These are phyloP conservation scores for Caloboletus firmus DNA, from an alignment of 1,284 basidiomycete genomes.

Conservation along the genomic window DNA sequence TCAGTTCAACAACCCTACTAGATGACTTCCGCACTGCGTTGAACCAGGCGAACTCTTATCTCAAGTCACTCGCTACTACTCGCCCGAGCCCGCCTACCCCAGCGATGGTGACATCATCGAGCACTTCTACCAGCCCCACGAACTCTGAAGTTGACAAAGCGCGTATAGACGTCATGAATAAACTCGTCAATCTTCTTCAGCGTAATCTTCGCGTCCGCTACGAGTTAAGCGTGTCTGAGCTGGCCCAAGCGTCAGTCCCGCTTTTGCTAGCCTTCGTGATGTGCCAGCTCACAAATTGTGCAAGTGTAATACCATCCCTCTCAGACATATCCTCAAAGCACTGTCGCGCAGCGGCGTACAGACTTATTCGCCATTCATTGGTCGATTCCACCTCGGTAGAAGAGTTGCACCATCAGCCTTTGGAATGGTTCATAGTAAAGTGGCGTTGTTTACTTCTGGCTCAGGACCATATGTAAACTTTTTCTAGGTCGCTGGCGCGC, in stretches of 20 bases:
- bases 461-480: conserved; percentile 13
- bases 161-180: conserved; percentile 63
- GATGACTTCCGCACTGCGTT: conserved; percentile 73
- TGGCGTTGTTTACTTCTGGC: conserved; percentile 30
- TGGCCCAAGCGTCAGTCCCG: conserved; percentile 66
- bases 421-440: conserved; percentile 92
- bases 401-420: conserved; percentile 53
- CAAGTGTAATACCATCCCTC: conserved; percentile 73
- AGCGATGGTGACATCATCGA: conserved; percentile 38
- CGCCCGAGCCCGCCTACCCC: conserved; percentile 49
- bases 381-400: conserved; percentile 70
- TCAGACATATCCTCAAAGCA: conserved; percentile 74
- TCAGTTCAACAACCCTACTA: conserved; percentile 24
- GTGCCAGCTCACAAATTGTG: conserved; percentile 11
- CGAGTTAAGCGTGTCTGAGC: conserved; percentile 68
- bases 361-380: conserved; percentile 81
- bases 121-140: conserved; percentile 34
- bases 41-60: conserved; percentile 55
- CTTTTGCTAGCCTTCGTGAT: not conserved
- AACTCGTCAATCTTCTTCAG: conserved; percentile 70
- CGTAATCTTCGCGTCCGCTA: conserved; percentile 75
- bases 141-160: conserved; percentile 54
- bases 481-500: conserved; percentile 72
- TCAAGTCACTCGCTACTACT: conserved; percentile 53
- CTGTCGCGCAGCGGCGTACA: conserved; percentile 82